Base-by-base conservation (phyloP, 306 rosid species). In the Pueraria montana region DNA sequence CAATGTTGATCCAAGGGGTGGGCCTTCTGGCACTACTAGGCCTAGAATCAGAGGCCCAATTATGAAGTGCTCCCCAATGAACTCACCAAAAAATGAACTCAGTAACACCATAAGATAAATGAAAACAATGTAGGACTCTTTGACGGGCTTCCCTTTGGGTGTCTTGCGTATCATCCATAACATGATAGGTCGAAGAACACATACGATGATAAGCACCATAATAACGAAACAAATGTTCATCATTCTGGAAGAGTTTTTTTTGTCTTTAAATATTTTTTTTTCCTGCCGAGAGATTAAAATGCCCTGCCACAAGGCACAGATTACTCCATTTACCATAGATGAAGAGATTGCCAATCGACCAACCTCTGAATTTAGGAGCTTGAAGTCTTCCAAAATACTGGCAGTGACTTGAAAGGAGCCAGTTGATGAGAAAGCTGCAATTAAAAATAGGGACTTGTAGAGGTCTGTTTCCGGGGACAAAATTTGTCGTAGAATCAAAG, bases 321-420 rank as follows among this genome's bases (percentile, higher is more conserved):
- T 0, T 5, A 1, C 0, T 64, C 92, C 95, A 13, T 84, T 85
- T 13, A 93, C 58, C 89, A 88, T 81, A 0, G 95, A 79, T 1
- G 91, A 65, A 1, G 94, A 83, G 12, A 83, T 43, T 0, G 93
- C 91, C 50, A 91, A 72, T 8, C 84, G 86, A n/a, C 94, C 97
- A 5, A 92, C 69, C 75, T 92, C 90, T 1, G 97, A 85, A 76
- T 91, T 92, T 0, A 91, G 89, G 80, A 92, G 91, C 59, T 92
- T 91, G 14, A 88, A 43, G 48, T 91, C 92, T 8, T 56, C 74
- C 2, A 92, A 30, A 23, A 82, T 78, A 62, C 87, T 85, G 0
- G 86, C 77, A 4, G 85, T 84, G 66, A 86, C 91, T 8, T 88
- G 84, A 77, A 93, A 89, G 16, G 91, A 88, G 59, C 84, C 75